These are phyloP conservation scores for Macadamia tetraphylla DNA, from an alignment of 164 flowering plant genomes.

Conservation along the genomic window DNA sequence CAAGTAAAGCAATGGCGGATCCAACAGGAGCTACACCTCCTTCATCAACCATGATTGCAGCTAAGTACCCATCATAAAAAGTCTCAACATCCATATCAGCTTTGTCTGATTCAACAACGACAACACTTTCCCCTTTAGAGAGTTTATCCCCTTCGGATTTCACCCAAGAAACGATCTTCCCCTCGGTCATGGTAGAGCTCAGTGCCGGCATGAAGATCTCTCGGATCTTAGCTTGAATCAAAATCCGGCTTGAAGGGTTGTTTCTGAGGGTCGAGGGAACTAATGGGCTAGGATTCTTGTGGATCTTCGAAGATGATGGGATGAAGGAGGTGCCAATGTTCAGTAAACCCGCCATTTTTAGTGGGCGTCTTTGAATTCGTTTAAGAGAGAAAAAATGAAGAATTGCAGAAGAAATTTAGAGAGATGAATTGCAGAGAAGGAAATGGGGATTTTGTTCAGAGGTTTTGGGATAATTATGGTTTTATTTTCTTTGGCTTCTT, in stretches of 20 bases:
- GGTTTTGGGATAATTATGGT: too few relatives aligned
- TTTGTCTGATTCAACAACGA: conserved; percentile 95
- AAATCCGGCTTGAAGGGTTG: conserved; percentile 5
- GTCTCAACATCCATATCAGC: conserved; percentile 99
- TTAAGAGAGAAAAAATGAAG: too few relatives aligned
- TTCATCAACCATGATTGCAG: conserved; percentile 88
- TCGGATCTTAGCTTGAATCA: conserved; percentile 70
- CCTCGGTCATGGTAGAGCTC: conserved; percentile 98
- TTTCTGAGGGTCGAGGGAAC: background rate
- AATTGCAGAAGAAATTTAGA: too few relatives aligned
- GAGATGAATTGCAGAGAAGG: too few relatives aligned
- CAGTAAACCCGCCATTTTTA: conserved; percentile 46
- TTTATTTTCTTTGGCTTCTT: too few relatives aligned
- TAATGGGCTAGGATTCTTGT: conserved; percentile 12
- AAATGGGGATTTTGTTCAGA: too few relatives aligned
- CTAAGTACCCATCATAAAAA: conserved; percentile 89
- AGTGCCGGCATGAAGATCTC: conserved; percentile 99
- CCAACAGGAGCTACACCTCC: conserved; percentile 95
- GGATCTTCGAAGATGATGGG: conserved; percentile 39
- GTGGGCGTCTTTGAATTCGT: background rate
- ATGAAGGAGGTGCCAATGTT: conserved; percentile 45
- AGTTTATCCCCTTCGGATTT: conserved; percentile 94
- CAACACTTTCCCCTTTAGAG: conserved; percentile 87
- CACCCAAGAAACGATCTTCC: conserved; percentile 89
- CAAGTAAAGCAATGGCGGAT: conserved; percentile 85